Conservation (phyloP, 371 early-diverging fungal genomes). For the Mortierella sp. region DNA sequence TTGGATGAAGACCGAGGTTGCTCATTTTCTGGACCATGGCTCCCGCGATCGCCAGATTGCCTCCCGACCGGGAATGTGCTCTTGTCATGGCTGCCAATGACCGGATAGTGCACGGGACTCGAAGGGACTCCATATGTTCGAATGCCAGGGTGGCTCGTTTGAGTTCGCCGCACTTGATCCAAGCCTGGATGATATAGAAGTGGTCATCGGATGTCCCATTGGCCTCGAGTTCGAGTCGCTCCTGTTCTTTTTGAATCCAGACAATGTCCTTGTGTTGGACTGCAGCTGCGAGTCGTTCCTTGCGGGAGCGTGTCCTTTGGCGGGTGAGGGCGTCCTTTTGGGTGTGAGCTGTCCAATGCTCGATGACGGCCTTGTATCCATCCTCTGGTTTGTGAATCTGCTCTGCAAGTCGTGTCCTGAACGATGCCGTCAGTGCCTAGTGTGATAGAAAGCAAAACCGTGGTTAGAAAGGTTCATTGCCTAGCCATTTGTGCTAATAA, state of each 20-base stretch:
- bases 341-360: conserved; percentile 49
- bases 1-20: conserved; percentile 28
- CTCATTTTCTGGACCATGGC: conserved; percentile 50
- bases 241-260: conserved; percentile 54
- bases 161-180: conserved; percentile 53
- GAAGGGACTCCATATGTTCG: conserved; percentile 44
- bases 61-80: conserved; percentile 41
- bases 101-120: conserved; percentile 21
- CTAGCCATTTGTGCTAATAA: no score
- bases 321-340: conserved; percentile 37
- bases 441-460: neutral
- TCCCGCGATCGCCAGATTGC: conserved; percentile 41
- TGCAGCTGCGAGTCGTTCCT: conserved; percentile 41
- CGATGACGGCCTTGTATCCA: conserved; percentile 52
- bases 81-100: conserved; percentile 47
- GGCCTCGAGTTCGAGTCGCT: conserved; percentile 35
- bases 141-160: conserved; percentile 54
- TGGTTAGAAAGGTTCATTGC: no score
- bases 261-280: conserved; percentile 47
- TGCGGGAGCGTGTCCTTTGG: conserved; percentile 39
- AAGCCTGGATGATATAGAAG: conserved; percentile 51
- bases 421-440: conserved; percentile 50
- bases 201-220: conserved; percentile 38
- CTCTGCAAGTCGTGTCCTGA: conserved; percentile 52
- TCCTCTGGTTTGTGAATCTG: conserved; percentile 53